These are phyloP conservation scores for Grigorovia transvaalensis DNA, from an alignment of 805 yeast genomes.

Conservation along the genomic window DNA sequence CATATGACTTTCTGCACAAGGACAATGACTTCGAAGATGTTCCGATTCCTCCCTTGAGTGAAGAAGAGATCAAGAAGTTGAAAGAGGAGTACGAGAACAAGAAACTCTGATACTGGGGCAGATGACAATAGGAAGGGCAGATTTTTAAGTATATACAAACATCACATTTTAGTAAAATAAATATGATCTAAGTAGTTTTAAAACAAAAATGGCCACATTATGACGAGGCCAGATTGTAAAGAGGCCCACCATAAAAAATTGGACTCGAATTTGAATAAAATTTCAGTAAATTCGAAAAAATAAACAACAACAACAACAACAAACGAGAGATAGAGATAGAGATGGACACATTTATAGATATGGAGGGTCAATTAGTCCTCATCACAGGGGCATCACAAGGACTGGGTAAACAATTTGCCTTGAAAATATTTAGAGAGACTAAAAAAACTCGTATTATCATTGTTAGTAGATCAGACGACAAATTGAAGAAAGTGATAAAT, in stretches of 20 bases:
- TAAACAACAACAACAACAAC: too few species aligned
- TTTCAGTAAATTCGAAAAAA: too few species aligned
- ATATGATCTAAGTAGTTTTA: too few species aligned
- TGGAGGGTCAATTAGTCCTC: conserved; percentile 47
- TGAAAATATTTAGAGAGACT: conserved; percentile 33
- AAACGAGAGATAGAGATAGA: too few species aligned
- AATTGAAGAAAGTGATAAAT: conserved; percentile 41
- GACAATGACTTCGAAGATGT: conserved; percentile 80
- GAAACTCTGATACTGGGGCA: not conserved
- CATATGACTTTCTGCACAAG: conserved; percentile 53
- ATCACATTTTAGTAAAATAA: too few species aligned
- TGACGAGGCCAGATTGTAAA: too few species aligned
- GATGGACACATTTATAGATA: not conserved
- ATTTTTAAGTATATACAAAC: too few species aligned
- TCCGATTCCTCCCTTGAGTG: conserved; percentile 87
- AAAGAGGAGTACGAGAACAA: conserved; percentile 52
- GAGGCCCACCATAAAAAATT: too few species aligned
- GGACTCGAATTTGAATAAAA: too few species aligned
- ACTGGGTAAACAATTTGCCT: conserved; percentile 71
- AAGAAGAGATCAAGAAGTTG: conserved; percentile 61
- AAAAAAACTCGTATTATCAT: conserved; percentile 56
- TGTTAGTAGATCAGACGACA: conserved; percentile 65
- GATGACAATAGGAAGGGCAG: too few species aligned
- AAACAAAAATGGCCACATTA: too few species aligned
- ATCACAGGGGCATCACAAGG: conserved; percentile 97